Conservation (phyloP, 2,329 filamentous ascomycete species). For the Triangularia verruculosa region DNA sequence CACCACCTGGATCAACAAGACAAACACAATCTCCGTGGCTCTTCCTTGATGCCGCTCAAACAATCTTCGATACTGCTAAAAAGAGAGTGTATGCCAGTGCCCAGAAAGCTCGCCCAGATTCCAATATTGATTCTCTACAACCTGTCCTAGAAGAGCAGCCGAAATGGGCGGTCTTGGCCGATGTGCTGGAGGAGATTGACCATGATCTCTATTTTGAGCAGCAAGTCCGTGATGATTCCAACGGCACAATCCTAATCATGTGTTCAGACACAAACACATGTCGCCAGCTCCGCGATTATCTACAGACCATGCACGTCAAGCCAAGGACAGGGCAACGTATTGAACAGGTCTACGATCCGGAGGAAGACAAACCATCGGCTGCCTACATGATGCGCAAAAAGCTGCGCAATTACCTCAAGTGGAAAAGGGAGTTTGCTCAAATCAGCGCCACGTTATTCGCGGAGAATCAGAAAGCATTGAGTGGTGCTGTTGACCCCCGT, state of each 20-base stretch:
- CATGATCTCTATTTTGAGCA: conserved; percentile 84
- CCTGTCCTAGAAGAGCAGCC: conserved; percentile 91
- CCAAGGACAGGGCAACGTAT: conserved; percentile 47
- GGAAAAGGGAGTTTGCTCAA: conserved; percentile 86
- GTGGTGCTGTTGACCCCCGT: conserved; percentile 60
- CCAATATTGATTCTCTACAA: conserved; percentile 59
- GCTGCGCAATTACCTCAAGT: conserved; percentile 79
- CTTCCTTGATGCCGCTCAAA: conserved; percentile 91
- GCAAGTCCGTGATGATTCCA: conserved; percentile 72
- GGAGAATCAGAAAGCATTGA: conserved; percentile 75
- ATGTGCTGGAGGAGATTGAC: conserved; percentile 91
- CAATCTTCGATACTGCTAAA: conserved; percentile 88
- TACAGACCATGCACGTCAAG: conserved; percentile 83
- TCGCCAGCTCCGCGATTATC: conserved; percentile 82
- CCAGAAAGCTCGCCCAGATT: conserved; percentile 50
- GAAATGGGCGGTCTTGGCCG: conserved; percentile 87
- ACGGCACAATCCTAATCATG: conserved; percentile 93
- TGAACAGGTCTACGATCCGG: conserved; percentile 47
- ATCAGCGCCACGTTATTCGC: conserved; percentile 76
- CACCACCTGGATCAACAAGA: conserved; percentile 79
- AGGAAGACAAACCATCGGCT: conserved; percentile 65
- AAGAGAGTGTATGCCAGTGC: conserved; percentile 78
- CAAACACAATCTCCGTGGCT: conserved; percentile 94
- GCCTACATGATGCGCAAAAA: conserved; percentile 87
- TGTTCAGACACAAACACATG: conserved; percentile 85